Evolutionary conservation across 768 basidiomycete genomes (phyloP), one percentile per base, ranked within the genome.

Genomic region (Austroboletus eburneus): DNA sequence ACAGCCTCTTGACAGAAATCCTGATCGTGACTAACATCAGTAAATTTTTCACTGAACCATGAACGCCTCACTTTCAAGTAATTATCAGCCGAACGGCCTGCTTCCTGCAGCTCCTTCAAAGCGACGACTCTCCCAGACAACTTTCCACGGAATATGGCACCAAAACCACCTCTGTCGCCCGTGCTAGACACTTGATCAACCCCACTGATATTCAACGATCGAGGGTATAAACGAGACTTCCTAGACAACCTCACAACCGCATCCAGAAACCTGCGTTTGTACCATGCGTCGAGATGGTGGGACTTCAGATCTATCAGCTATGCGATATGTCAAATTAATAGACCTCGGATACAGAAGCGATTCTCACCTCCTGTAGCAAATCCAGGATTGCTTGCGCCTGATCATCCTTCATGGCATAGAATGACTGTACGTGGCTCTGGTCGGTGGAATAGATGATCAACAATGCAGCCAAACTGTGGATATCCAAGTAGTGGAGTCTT

Each of bases 141-240:
- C 22, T 34, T 44, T 13, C 67, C 67, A 23, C 58, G 57, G 41
- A 57, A 67, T 42, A 69, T 63, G 39, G 62, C 56, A 30, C 68
- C 68, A 47, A 63, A 72, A 3, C 61, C 62, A 29, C 68, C 68
- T 24, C 49, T 49, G 9, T 56, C 50, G 6, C 48, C 39, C 2
- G 61, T 57, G 16, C 37, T 33, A 18, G 21, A 17, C 6, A 50
- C 36, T 27, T 53, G 39, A 5, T 55, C 52, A 5, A 54, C 56
- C 5, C 51, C 54, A 2, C 29, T 43, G 36, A 66, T 58, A 20
- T 49, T 51, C 24, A 69, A 47, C n/a, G 54, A 53, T 46, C 12
- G 50, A 18, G 67, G 69, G 24, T 64, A 63, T 13, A 55, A 46
- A 29, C 58, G 50, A 10, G 67, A 58, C 48, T 58, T 57, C 32